Evolutionary conservation across 2,329 filamentous ascomycete species (phyloP), one percentile per base, ranked within the genome.

Genomic region (Ceratocystis eucalypticola): DNA sequence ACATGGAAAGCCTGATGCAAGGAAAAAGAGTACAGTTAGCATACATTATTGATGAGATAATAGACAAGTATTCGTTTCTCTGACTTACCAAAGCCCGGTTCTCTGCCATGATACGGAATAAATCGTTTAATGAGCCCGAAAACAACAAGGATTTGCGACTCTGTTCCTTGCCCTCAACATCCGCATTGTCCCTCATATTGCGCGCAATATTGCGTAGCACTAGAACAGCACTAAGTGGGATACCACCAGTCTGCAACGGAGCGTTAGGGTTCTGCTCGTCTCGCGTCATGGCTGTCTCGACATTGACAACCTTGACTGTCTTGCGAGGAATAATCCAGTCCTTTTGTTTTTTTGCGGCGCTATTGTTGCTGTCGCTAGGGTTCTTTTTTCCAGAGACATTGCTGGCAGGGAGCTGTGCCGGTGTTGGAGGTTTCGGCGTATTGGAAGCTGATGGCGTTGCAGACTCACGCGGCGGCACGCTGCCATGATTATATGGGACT

Each of bases 201-300:
- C 80, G 81, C 12, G 89, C 89, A 68, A 94, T 84, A 73, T 94
- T 94, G 37, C 89, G 83, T 59, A 94, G 80, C 45, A 94, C 88
- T 33, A 93, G 79, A 15, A 88, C 86, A 1, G 88, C 87, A 65
- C 87, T 89, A 5, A 93, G 79, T n/a, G 89, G 88, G 45, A 93
- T 86, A 4, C 89, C 89, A 0, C 87, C 87, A 1, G 89, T 86
- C 71, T 91, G 82, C 1, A 80, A 77, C 4, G 80, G 76, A 7
- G 78, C 79, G 68, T 84, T 82, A 10, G 81, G 80, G 69, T 84
- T 84, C 61, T 80, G 77, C 72, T 84, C 82, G 70, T 85, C 83
- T 10, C 80, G 79, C 44, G 79, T 78, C 46, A 78, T 79, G 57
- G 78, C 74, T 3, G 84, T 87, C 72, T 84, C 80, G 69, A 85